Evolutionary conservation across 495 filamentous ascomycete genomes (phyloP).

Genomic region (Neurospora intermedia): DNA sequence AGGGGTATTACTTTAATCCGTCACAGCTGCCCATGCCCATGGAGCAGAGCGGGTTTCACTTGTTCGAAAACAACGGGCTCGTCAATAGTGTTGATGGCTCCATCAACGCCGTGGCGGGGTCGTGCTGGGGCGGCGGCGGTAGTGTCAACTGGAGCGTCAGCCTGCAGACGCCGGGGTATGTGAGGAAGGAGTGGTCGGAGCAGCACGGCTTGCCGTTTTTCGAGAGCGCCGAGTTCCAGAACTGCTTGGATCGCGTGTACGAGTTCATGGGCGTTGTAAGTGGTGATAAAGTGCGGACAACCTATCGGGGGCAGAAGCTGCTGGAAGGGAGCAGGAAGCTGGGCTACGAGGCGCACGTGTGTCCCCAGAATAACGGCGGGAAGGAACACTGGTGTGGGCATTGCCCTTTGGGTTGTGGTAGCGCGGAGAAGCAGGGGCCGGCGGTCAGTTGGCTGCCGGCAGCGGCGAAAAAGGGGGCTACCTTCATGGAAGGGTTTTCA

Average conservation of each 20-base stretch:
- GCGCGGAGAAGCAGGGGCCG: slow-evolving; percentile 66
- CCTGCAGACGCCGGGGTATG: slow-evolving; percentile 68
- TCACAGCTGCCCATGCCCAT: slow-evolving; percentile 64
- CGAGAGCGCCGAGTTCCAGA: slow-evolving; percentile 62
- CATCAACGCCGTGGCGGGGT: slow-evolving; percentile 53
- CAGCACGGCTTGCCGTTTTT: slow-evolving; percentile 64
- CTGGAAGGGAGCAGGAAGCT: slow-evolving; percentile 66
- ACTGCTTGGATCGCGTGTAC: slow-evolving; percentile 56
- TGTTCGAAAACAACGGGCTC: slow-evolving; percentile 54
- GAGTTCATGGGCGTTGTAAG: slow-evolving; percentile 51
- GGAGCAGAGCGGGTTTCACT: slow-evolving; percentile 40
- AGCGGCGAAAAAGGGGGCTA: slow-evolving; percentile 61
- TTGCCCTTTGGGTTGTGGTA: slow-evolving; percentile 67
- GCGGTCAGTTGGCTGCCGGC: slow-evolving; percentile 68
- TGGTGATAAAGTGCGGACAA: slow-evolving; percentile 53
- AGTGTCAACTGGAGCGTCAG: slow-evolving; percentile 84
- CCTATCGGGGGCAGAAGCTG: slow-evolving; percentile 53
- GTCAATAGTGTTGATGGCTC: slow-evolving; percentile 51
- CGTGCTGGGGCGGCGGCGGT: slow-evolving; percentile 77
- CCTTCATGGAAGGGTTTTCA: slow-evolving; percentile 69
- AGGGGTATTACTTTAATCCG: slow-evolving; percentile 36
- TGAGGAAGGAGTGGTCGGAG: slow-evolving; percentile 72
- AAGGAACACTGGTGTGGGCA: slow-evolving; percentile 66
- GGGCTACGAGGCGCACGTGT: slow-evolving; percentile 57
- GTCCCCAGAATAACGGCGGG: slow-evolving; percentile 72